These are phyloP conservation scores for Haematococcus lacustris DNA, from an alignment of 139 green algal species.

Conservation along the genomic window DNA sequence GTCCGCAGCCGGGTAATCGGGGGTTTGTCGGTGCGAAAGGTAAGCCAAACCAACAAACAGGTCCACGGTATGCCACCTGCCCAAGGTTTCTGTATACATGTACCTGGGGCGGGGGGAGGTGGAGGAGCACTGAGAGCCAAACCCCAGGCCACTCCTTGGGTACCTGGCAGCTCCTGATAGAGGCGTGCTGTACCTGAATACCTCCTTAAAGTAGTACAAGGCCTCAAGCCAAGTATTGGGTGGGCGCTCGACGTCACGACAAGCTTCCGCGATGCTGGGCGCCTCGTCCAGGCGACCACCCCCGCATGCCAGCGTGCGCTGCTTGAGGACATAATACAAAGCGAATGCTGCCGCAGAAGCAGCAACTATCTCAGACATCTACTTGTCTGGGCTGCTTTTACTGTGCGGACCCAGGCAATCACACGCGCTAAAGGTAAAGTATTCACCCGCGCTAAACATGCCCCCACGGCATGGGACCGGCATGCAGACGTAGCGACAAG, in stretches of 20 bases:
- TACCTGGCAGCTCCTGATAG: background rate
- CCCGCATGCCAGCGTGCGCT: background rate
- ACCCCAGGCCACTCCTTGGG: background rate
- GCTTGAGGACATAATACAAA: background rate
- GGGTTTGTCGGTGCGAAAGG: slow-evolving; percentile 41
- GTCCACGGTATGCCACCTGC: slow-evolving; percentile 69
- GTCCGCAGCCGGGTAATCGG: slow-evolving; percentile 49
- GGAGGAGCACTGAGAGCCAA: too few species aligned
- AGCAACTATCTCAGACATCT: background rate
- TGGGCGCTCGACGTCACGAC: background rate
- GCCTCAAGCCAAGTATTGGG: slow-evolving; percentile 66
- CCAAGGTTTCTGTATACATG: slow-evolving; percentile 67
- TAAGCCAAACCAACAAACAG: slow-evolving; percentile 79
- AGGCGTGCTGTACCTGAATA: slow-evolving; percentile 36
- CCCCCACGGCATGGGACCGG: too few species aligned
- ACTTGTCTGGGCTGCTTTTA: background rate
- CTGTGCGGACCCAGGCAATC: background rate
- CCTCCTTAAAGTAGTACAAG: slow-evolving; percentile 68
- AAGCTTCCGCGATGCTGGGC: background rate
- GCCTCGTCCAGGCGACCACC: background rate
- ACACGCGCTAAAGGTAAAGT: too few species aligned
- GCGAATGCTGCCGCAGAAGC: background rate
- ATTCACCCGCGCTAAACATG: too few species aligned
- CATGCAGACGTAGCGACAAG: too few species aligned
- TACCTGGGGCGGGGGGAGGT: too few species aligned